A percentile compares a stretch with the other conserved stretches of the same genome.
Conservation (phyloP, 345 rosid genomes). For the Nasturtium officinale region DNA sequence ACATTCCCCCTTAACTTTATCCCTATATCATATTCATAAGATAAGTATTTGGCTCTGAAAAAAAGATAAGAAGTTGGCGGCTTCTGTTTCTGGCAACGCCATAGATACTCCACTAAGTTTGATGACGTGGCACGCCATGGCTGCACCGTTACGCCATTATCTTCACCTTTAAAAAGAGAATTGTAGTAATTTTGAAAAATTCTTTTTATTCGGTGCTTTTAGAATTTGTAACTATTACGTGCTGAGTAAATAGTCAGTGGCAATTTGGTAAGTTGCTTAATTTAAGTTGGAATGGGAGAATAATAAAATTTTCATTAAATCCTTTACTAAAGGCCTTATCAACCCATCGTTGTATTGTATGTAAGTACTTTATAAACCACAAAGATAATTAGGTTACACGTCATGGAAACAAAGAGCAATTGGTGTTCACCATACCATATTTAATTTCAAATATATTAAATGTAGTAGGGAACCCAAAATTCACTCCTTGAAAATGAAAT, state of each 20-base stretch:
- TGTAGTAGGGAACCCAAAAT: slow-evolving; percentile 21
- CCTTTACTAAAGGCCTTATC: slow-evolving; percentile 21
- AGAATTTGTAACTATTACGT: slow-evolving; percentile 22
- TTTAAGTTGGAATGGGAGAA: neutral
- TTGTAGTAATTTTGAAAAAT: neutral
- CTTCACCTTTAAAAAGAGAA: neutral
- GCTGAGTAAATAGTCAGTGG: slow-evolving; percentile 8
- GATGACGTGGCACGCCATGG: slow-evolving; percentile 29
- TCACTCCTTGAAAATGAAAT: slow-evolving; percentile 20
- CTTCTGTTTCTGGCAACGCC: slow-evolving; percentile 38
- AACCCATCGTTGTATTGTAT: slow-evolving; percentile 28
- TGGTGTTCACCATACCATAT: slow-evolving; percentile 35
- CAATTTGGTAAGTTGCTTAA: slow-evolving; percentile 19
- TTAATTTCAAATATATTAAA: slow-evolving; percentile 24
- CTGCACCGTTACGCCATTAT: slow-evolving; percentile 36
- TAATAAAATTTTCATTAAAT: neutral
- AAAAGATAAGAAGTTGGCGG: slow-evolving; percentile 32
- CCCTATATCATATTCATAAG: neutral
- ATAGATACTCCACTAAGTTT: slow-evolving; percentile 24
- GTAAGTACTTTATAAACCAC: slow-evolving; percentile 8
- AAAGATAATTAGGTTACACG: slow-evolving; percentile 33
- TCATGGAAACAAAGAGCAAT: slow-evolving; percentile 22
- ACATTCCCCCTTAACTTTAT: slow-evolving; percentile 8
- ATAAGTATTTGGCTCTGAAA: slow-evolving; percentile 14
- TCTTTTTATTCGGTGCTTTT: slow-evolving; percentile 13